Evolutionary conservation across 495 filamentous ascomycete genomes (phyloP), one percentile per base, ranked within the genome.

Genomic region (Penicillium lagena): DNA sequence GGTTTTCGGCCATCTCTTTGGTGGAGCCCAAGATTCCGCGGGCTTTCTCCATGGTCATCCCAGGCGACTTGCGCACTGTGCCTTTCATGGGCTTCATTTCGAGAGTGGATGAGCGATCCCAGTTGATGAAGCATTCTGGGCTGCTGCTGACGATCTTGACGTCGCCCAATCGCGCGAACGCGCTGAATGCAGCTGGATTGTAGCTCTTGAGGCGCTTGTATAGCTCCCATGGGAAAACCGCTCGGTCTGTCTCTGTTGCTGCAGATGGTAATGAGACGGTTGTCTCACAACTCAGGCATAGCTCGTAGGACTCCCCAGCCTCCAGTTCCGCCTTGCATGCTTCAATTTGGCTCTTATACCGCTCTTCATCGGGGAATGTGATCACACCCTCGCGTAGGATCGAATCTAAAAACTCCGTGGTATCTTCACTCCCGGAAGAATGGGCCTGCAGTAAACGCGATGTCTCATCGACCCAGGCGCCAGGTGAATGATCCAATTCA

Each of bases 1-100:
- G 78, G 56, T 96, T 96, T 66, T 98, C 93, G 10, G 93, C 90
- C 54, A 82, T 83, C 57, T 96, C 93, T 58, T 98, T 98, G 10
- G 83, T 81, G 1, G 85, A 76, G 39, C 81, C 72, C 4, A 96
- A 77, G 46, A 90, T 78, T 33, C 62, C 61, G 33, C 78, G 79
- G 11, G 90, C 91, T 50, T 84, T 71, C 10, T 70, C 76, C 35
- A 83, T 67, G 1, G 85, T 91, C 56, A 80, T 78, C 12, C 62
- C 62, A 29, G 71, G 59, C 0, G 77, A 75, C 57, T 93, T 95
- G 40, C 78, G 78, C 31, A 96, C 87, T 0, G 93, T 98, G 22
- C 93, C 93, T 69, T 98, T 98, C 76, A 98, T 98, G 1, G 93
- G 93, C 14, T 72, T 72, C 71, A 75, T 75, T 45, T 75, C 69